Evolutionary conservation across 192 early-diverging fungal species (phyloP), one percentile per base, ranked within the genome.

Genomic region (Coemansia sp.): DNA sequence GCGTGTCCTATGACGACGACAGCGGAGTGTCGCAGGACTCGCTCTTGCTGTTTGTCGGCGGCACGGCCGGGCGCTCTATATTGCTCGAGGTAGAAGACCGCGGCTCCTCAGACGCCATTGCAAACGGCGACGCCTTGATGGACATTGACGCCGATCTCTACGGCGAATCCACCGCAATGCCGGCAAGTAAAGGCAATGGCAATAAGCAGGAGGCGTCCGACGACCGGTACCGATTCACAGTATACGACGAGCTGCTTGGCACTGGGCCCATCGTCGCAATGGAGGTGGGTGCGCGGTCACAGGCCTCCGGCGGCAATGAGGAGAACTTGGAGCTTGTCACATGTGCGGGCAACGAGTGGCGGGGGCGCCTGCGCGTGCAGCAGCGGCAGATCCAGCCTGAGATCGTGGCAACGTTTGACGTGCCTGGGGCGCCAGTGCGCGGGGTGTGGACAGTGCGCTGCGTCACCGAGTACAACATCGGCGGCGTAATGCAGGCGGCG

Each of bases 201-300:
- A 29, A 5, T 43, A 43, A 12, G n/a, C 41, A 71, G 69, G 46
- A 39, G 9, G 70, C 63, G 74, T 53, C 57, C 43, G 52, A 74
- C 3, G 70, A 68, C 58, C 75, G 81, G 8, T 89, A 90, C 73
- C 78, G 72, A 7, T 89, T 92, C 66, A 79, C 84, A n/a, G 87
- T 97, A 0, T 88, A 88, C 63, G 95, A 97, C 76, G 87, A 88
- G 11, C 72, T 98, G 1, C 68, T 91, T 16, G 91, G 91, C 66
- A 91, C 90, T 0, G 95, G 95, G 3, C 90, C 95, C 7, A 89
- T 96, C 46, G 79, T 87, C 1, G 91, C 88, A 66, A 87, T 93
- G 78, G 90, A 88, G 10, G 81, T 94, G 31, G 95, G 94, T 18
- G 87, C 86, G 58, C 84, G 88, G 0, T 83, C 84, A 10, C 40